phyloP scores from a whole-genome alignment of 1,139 yeast species.

The Zygotorulaspora mrakii region DNA sequence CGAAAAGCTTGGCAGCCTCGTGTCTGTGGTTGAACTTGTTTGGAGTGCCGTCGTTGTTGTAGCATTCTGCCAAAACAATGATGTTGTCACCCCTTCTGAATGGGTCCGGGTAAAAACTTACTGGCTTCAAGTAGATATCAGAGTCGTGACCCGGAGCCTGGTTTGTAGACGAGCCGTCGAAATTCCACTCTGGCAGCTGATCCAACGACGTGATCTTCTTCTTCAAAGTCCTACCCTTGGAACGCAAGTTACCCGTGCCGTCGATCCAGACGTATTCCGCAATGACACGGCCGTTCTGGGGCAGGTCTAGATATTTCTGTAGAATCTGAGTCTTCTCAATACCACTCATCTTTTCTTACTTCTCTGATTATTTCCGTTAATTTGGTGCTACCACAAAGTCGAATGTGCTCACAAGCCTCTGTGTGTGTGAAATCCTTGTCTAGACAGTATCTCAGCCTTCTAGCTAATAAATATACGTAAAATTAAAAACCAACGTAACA shows the following conservation, averaged over 20 bases:
- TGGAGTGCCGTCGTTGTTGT: conserved; percentile 98
- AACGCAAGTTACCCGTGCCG: conserved; percentile 86
- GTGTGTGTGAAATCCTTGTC: background rate
- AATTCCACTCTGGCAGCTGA: conserved; percentile 98
- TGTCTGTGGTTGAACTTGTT: conserved; percentile 97
- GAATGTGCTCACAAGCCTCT: conserved; percentile 1
- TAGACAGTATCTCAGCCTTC: conserved; percentile 2
- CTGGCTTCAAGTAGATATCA: conserved; percentile 91
- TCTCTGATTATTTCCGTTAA: background rate
- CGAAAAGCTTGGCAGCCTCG: conserved; percentile 93
- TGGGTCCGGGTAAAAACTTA: conserved; percentile 90
- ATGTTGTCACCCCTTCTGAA: conserved; percentile 97
- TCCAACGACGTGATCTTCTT: conserved; percentile 69
- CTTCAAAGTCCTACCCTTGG: conserved; percentile 84
- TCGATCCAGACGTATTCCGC: conserved; percentile 99
- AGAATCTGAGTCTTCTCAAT: conserved; percentile 72
- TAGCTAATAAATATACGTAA: too few species aligned
- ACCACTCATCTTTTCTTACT: conserved; percentile 13
- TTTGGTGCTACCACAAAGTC: too few species aligned
- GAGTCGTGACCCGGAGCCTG: conserved; percentile 99
- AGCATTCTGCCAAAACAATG: conserved; percentile 91
- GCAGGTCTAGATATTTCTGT: conserved; percentile 75
- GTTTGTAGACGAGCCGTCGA: conserved; percentile 97
- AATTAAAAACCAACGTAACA: too few species aligned
- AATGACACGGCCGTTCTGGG: conserved; percentile 79